Base-by-base conservation (phyloP, 1,284 basidiomycete genomes). In the Trichosporon faecale region DNA sequence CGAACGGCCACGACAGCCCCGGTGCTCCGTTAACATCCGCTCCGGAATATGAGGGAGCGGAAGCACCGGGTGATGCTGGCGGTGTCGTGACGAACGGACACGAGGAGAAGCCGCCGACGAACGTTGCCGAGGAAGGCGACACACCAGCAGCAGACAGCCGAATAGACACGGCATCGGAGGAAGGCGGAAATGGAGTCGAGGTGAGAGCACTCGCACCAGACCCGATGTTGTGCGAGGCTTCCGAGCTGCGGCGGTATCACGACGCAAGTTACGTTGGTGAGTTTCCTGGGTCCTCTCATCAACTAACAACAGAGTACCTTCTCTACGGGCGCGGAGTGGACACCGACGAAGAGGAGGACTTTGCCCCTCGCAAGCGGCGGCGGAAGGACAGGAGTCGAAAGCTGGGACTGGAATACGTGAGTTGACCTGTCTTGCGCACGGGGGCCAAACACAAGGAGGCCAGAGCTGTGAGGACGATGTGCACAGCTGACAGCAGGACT, bases 361-460 rank as follows among this genome's bases (percentile, higher is more conserved):
- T 44, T 25, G 46, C 1, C 0, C 75, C 77, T 16, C 64, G 67
- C 49, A 79, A 78, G 64, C 69, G 77, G 6, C 66, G 65, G 7
- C 73, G 73, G 55, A 74, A 23, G 85, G 88, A 68, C 89, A 89
- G 29, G 29, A 18, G 29, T 6, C 9, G 7, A 5, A n/a, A 8
- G 29, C 31, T 75, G 90, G 73, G 91, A 1, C 84, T 93, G 3
- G 89, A 91, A 80, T 89, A 92, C 78, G 89, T 89, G 78, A 60
- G 84, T 71, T 71, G 73, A 66, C 0, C 5, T 31, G 25, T 67
- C 8, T 21, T 21, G 12, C 46, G 16, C 2, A 52, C 46, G 35
- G 2, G 11, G 2, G 7, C 35, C 35, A n/a, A n/a, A n/a, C n/a
- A 37, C 6, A 2, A 37, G 35, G 11, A 14, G 35, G 3, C 11